Conservation (phyloP, 1,284 basidiomycete species). For the Austroboletus olivaceoglutinosus region DNA sequence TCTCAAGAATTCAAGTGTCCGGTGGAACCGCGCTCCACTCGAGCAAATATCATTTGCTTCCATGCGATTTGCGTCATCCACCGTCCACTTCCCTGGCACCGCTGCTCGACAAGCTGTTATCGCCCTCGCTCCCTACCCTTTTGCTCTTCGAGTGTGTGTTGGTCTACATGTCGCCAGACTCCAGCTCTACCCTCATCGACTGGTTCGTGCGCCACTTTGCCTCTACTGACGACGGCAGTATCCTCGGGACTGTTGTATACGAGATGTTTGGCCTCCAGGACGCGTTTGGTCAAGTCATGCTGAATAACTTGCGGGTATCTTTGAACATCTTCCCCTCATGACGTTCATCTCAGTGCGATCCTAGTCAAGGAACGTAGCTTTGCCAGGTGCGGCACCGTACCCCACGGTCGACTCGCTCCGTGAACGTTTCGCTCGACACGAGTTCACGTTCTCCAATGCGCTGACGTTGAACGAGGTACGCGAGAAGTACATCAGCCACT, state of each 20-base stretch:
- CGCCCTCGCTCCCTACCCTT: constrained; percentile 70
- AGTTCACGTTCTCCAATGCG: constrained; percentile 41
- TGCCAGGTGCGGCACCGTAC: constrained; percentile 73
- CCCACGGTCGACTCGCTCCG: constrained; percentile 47
- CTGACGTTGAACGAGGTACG: constrained; percentile 46
- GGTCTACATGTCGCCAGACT: constrained; percentile 75
- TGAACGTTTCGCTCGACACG: constrained; percentile 54
- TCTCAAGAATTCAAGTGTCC: constrained; percentile 42
- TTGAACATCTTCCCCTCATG: neutral
- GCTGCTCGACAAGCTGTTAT: constrained; percentile 48
- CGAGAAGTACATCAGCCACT: constrained; percentile 44
- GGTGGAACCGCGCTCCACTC: constrained; percentile 72
- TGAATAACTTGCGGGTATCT: constrained; percentile 73
- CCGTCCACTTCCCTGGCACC: constrained; percentile 44
- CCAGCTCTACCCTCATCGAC: constrained; percentile 59
- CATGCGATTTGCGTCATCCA: constrained; percentile 67
- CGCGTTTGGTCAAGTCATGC: constrained; percentile 85
- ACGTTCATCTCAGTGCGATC: constrained; percentile 1
- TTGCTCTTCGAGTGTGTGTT: constrained; percentile 90
- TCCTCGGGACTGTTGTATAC: constrained; percentile 67
- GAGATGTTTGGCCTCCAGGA: constrained; percentile 90
- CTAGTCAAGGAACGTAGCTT: constrained; percentile 70
- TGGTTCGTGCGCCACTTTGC: constrained; percentile 71
- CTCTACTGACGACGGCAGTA: constrained; percentile 6
- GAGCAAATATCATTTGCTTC: constrained; percentile 68